phyloP scores from a whole-genome alignment of 2,329 filamentous ascomycete genomes.

The Coniella lustricola region DNA sequence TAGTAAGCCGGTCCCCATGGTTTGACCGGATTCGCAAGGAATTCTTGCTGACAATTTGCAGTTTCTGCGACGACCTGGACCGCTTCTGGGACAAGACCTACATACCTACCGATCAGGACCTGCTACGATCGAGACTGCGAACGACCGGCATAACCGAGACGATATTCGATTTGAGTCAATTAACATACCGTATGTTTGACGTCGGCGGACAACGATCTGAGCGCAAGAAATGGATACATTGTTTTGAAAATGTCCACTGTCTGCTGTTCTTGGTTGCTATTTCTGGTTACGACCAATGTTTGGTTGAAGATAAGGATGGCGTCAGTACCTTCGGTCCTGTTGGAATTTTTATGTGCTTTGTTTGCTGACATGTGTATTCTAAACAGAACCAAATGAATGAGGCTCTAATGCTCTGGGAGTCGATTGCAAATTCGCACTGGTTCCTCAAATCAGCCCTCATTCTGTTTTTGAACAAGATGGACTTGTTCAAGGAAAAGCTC shows the following conservation, averaged over 20 bases:
- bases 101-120: constrained; percentile 88
- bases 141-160: constrained; percentile 97
- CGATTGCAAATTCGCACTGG: constrained; percentile 80
- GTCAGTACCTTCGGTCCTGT: constrained; percentile 46
- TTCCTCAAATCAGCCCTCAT: constrained; percentile 77
- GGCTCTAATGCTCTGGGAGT: constrained; percentile 80
- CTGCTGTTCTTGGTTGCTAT: constrained; percentile 91
- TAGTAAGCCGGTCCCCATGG: constrained; percentile 58
- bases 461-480: constrained; percentile 83
- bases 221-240: constrained; percentile 96
- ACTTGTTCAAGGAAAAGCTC: constrained; percentile 75
- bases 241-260: constrained; percentile 90
- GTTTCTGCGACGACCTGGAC: constrained; percentile 77
- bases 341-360: neutral
- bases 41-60: constrained; percentile 29
- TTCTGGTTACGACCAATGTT: constrained; percentile 91
- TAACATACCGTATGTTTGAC: constrained; percentile 96
- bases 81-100: constrained; percentile 71
- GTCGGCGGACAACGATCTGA: constrained; percentile 88
- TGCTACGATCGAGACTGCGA: constrained; percentile 79
- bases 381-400: constrained; percentile 96
- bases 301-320: constrained; percentile 93
- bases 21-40: neutral
- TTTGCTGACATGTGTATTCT: constrained; percentile 22
- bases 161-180: constrained; percentile 81